phyloP scores from a whole-genome alignment of 202 grass and related monocot genomes.

The Zoysia matrella region DNA sequence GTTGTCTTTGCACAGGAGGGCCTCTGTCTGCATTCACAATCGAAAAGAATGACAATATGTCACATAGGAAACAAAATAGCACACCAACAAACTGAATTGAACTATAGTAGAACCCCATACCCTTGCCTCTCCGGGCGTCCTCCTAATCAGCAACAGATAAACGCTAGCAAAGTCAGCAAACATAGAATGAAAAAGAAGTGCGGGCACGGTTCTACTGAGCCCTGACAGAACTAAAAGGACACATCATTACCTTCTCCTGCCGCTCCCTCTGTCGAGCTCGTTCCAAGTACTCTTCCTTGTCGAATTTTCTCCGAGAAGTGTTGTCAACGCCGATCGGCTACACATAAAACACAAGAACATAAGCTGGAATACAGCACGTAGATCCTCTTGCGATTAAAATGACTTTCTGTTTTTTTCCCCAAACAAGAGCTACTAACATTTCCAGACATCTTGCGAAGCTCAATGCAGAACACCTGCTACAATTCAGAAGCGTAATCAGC shows the following conservation, averaged over 20 bases:
- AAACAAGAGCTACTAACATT: conserved; percentile 50
- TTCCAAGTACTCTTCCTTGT: conserved; percentile 90
- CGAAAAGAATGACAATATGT: not conserved
- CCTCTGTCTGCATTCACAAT: conserved; percentile 63
- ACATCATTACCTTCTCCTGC: conserved; percentile 63
- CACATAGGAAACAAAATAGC: not conserved
- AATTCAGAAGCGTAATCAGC: conserved; percentile 20
- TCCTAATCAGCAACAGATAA: conserved; percentile 50
- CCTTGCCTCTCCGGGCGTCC: conserved; percentile 72
- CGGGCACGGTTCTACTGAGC: not conserved
- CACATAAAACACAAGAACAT: conserved; percentile 38
- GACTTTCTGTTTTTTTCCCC: not conserved
- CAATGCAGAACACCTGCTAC: conserved; percentile 14
- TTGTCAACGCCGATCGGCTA: conserved; percentile 89
- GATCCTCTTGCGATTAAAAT: not conserved
- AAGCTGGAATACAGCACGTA: conserved; percentile 7
- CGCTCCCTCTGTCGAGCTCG: conserved; percentile 82
- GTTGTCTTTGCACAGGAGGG: conserved; percentile 91
- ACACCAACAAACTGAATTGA: not conserved
- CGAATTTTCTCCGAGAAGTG: conserved; percentile 89
- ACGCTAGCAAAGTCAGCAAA: conserved; percentile 32
- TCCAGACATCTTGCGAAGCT: conserved; percentile 53
- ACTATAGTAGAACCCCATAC: conserved; percentile 38
- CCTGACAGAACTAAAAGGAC: not conserved
- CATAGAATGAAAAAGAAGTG: conserved; percentile 10